Evolutionary conservation across 306 rosid genomes (phyloP), one percentile per base, ranked within the genome.

Genomic region (Myrica gale): DNA sequence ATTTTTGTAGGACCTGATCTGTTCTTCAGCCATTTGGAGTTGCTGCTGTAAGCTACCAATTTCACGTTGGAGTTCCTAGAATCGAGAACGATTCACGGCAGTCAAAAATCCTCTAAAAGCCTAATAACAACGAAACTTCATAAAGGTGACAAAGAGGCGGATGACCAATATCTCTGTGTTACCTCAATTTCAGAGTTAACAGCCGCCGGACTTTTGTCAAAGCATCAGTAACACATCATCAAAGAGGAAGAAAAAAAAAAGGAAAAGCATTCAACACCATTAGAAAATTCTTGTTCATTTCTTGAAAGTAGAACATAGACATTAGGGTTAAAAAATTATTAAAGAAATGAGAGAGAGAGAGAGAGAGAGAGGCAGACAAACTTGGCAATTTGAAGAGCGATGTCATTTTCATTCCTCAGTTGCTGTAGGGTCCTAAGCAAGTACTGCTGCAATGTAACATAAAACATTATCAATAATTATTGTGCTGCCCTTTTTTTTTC

Each of bases 51-150:
- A 56, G n/a, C 87, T 80, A 57, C 69, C 78, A 68, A 90, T 82
- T 82, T 92, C 93, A 47, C 88, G 93, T 48, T 89, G 93, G 39
- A 90, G 90, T 46, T 94, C 97, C 98, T 94, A 46, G 19, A 77
- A 44, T 1, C 32, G 50, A 12, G 46, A 44, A 71, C 58, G 62
- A 13, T 70, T 47, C 69, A 15, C 13, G 0, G 26, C 9, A 5
- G 45, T 66, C 6, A 76, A 72, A 11, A 54, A 46, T 12, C 32
- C 37, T 68, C 32, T 3, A 7, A 1, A 1, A 26, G 4, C 7
- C 6, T 26, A 48, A 3, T 12, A 17, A 0, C 0, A 37, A 10
- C 0, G 20, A 63, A 63, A 63, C 26, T 62, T 60, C 16, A 26
- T 21, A 32, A 55, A 58, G 16, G 52, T 55, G 37, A 68, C 48